A percentile compares a stretch with the other conserved stretches of the same genome.
phyloP scores from a whole-genome alignment of 1,284 basidiomycete species.

The Austroboletus novae-zelandiae region DNA sequence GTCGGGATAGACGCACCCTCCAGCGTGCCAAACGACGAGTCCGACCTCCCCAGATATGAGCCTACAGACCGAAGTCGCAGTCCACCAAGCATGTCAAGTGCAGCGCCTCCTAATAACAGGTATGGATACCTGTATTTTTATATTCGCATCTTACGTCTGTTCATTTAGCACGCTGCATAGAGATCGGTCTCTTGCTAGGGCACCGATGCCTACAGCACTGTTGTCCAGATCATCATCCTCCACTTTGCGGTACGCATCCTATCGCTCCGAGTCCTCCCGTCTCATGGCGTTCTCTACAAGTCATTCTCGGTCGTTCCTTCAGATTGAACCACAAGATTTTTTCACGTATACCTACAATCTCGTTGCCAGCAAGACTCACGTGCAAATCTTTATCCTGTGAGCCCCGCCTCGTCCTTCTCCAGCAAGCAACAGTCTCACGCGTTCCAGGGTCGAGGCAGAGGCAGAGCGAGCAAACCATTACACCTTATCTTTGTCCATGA shows the following conservation, averaged over 20 bases:
- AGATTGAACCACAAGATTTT: slow-evolving; percentile 23
- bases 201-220: slow-evolving; percentile 4
- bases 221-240: not conserved
- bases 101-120: not conserved
- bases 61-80: not conserved
- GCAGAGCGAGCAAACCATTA: slow-evolving; percentile 43
- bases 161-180: not conserved
- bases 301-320: slow-evolving; percentile 21
- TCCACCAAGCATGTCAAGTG: not conserved
- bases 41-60: slow-evolving; percentile 25
- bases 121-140: slow-evolving; percentile 3
- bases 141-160: slow-evolving; percentile 1
- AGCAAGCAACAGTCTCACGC: slow-evolving; percentile 1
- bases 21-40: slow-evolving; percentile 8
- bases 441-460: slow-evolving; percentile 48
- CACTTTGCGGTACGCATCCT: slow-evolving; percentile 11
- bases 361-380: slow-evolving; percentile 10
- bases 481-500: slow-evolving; percentile 51
- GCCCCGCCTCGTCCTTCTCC: slow-evolving; percentile 1
- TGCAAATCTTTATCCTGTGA: slow-evolving; percentile 32
- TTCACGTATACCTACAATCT: slow-evolving; percentile 31
- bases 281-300: slow-evolving; percentile 16
- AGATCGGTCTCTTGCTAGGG: slow-evolving; percentile 4
- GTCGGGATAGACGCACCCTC: not conserved
- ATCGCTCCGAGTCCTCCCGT: not conserved